These are phyloP conservation scores for Colletotrichum liaoningense DNA, from an alignment of 2,329 filamentous ascomycete species.

Conservation along the genomic window DNA sequence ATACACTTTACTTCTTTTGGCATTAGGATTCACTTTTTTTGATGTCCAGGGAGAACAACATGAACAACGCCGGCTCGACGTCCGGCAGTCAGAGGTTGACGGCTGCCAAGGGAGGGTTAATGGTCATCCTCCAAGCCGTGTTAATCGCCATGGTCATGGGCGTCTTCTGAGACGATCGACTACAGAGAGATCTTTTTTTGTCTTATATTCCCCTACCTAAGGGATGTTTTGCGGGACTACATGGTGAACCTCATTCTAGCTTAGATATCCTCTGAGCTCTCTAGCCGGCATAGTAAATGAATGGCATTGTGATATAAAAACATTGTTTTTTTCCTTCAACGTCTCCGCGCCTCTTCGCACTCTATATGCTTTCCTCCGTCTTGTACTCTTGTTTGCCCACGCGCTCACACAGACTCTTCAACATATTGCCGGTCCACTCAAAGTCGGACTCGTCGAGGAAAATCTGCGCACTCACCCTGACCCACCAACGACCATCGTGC, in stretches of 20 bases:
- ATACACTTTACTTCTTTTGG: conserved; percentile 7
- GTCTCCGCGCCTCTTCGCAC: not conserved
- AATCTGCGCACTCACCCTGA: conserved; percentile 81
- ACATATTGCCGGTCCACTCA: conserved; percentile 70
- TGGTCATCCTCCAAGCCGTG: conserved; percentile 13
- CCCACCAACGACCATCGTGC: conserved; percentile 74
- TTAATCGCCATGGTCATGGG: conserved; percentile 26
- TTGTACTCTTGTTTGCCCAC: conserved; percentile 43
- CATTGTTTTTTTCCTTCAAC: no score
- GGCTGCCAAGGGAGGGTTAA: conserved; percentile 20
- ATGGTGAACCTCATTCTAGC: conserved; percentile 1
- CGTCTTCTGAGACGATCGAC: conserved; percentile 29
- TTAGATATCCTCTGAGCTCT: conserved; percentile 26
- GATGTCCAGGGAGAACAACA: conserved; percentile 29
- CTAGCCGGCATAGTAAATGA: conserved; percentile 32
- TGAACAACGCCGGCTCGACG: conserved; percentile 22
- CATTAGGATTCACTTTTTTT: conserved; percentile 31
- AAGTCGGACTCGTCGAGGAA: conserved; percentile 88
- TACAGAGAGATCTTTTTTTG: not conserved
- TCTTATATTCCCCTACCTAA: not conserved
- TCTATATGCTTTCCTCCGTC: not conserved
- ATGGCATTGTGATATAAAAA: conserved; percentile 16
- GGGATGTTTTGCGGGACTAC: not conserved
- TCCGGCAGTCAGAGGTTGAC: conserved; percentile 16
- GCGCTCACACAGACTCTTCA: conserved; percentile 62